Evolutionary conservation across 306 rosid genomes (phyloP).

Genomic region (Prunus salicina): DNA sequence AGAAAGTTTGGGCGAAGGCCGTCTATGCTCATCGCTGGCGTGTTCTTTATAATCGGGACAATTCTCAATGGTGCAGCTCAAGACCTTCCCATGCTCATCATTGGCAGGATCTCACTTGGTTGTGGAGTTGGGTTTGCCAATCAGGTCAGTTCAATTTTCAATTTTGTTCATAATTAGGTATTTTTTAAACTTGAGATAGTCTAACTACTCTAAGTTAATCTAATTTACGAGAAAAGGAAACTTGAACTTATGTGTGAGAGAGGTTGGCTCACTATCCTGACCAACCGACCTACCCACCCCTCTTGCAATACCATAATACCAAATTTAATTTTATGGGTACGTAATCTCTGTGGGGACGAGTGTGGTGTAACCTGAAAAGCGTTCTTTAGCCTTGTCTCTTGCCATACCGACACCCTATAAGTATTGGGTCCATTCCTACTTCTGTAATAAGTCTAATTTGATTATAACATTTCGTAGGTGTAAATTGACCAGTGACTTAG

Average conservation of each 20-base stretch:
- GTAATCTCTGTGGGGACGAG: neutral
- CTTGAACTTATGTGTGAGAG: no score
- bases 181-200: no score
- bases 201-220: no score
- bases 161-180: neutral
- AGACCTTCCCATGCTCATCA: slow-evolving; percentile 45
- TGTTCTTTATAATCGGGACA: slow-evolving; percentile 56
- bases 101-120: slow-evolving; percentile 62
- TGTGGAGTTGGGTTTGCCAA: slow-evolving; percentile 89
- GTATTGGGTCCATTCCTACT: neutral
- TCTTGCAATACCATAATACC: no score
- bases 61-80: slow-evolving; percentile 43
- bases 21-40: slow-evolving; percentile 70
- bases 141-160: slow-evolving; percentile 43
- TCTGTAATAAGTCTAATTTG: neutral
- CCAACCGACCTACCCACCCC: fast-evolving
- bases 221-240: no score
- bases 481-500: neutral
- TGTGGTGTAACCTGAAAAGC: neutral
- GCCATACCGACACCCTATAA: neutral
- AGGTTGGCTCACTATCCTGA: no score
- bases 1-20: slow-evolving; percentile 49
- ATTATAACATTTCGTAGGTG: neutral
- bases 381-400: neutral
- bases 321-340: no score